Base-by-base conservation (phyloP, 2,329 filamentous ascomycete species). In the Aurifilum marmelostoma region DNA sequence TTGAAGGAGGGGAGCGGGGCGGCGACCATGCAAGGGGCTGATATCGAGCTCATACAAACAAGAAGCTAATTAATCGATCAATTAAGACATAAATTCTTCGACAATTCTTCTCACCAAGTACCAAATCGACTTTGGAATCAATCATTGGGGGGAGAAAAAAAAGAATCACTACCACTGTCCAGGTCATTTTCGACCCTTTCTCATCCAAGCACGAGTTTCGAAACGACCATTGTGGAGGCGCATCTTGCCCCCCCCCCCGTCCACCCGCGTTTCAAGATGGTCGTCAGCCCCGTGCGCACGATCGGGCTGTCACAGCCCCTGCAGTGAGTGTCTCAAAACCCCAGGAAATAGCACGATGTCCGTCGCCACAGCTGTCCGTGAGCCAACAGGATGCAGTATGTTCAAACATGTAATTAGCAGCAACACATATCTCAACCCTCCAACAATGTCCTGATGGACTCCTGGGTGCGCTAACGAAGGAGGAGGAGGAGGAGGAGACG, bases 321-420 rank as follows among this genome's bases (percentile, higher is more conserved):
- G 56, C 60, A 34, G 39, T 61, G 61, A 18, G 39, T 68, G 67
- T 68, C 67, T 63, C 67, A 65, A 64, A 29, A 65, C 61, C 67
- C 67, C 41, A 60, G 67, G n/a, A 54, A 43, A 65, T 68, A 50
- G 67, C 41, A 65, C 66, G 50, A 67, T 64, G 27, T 5, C 7
- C 43, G n/a, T 18, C 34, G 61, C 61, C 50, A 56, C 66, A 65
- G n/a, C 14, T 2, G 24, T 65, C 43, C 60, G 62, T 68, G 21
- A n/a, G 39, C 39, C 66, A 41, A 21, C 58, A 27, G 37, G 37
- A 7, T 39, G 37, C 9, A 12, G 37, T 39, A 11, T 12, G 12
- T n/a, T n/a, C n/a, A n/a, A n/a, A n/a, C n/a, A n/a, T n/a, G n/a
- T n/a, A 34, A 34, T 34, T 34, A 8, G 56, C 56, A 32, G 56